These are phyloP conservation scores for Calonectria pseudoreteaudii DNA, from an alignment of 2,329 filamentous ascomycete genomes.

Conservation along the genomic window DNA sequence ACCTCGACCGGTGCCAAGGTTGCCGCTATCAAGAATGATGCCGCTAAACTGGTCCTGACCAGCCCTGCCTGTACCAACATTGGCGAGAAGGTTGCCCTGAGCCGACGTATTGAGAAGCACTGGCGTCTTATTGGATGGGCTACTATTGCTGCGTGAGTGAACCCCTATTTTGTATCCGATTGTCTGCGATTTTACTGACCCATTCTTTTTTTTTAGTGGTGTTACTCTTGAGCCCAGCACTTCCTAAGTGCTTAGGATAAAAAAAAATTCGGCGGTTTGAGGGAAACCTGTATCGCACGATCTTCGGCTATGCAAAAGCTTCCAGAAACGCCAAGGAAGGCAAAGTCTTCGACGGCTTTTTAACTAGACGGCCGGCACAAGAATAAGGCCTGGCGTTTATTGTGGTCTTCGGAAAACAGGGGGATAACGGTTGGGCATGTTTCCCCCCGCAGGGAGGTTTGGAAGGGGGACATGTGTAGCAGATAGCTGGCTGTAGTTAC, in stretches of 20 bases:
- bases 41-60: constrained; percentile 92
- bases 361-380: constrained; percentile 44
- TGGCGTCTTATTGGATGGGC: constrained; percentile 96
- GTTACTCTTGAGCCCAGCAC: constrained; percentile 65
- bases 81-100: constrained; percentile 97
- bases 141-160: constrained; percentile 76
- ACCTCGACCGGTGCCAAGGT: constrained; percentile 98
- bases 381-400: constrained; percentile 41
- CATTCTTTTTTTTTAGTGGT: constrained; percentile 55
- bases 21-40: constrained; percentile 96
- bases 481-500: constrained; percentile 37
- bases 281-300: constrained; percentile 35
- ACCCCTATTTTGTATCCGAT: background rate
- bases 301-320: constrained; percentile 34
- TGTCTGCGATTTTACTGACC: constrained; percentile 30
- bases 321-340: constrained; percentile 35
- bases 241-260: constrained; percentile 47
- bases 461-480: constrained; percentile 29
- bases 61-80: constrained; percentile 96
- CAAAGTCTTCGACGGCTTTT: constrained; percentile 38
- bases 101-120: constrained; percentile 98
- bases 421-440: constrained; percentile 27
- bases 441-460: constrained; percentile 21
- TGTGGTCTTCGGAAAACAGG: constrained; percentile 34
- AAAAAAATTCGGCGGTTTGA: constrained; percentile 32